Percentiles rank a stretch among this genome's conserved stretches.
Conservation (phyloP, 495 filamentous ascomycete genomes). For the Bathelium albidoporum region DNA sequence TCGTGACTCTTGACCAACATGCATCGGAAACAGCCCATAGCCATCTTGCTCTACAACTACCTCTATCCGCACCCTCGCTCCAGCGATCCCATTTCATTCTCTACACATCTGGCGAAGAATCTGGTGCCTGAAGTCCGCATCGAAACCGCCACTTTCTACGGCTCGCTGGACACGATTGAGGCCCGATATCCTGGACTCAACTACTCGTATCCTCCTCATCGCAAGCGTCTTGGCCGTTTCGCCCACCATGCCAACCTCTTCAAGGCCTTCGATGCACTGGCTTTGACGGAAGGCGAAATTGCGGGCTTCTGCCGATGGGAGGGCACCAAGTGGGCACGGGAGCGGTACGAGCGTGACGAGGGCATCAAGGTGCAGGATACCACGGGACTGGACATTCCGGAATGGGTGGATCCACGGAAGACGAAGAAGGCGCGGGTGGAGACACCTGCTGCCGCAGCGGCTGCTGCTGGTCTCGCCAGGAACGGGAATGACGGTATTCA, state of each 20-base stretch:
- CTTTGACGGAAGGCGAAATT: conserved; percentile 69
- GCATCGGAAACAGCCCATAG: conserved; percentile 48
- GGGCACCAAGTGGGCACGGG: conserved; percentile 81
- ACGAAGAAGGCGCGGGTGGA: conserved; percentile 1
- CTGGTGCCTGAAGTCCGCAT: conserved; percentile 83
- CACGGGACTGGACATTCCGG: conserved; percentile 55
- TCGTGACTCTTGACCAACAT: conserved; percentile 30
- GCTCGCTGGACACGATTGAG: conserved; percentile 71
- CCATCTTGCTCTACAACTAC: conserved; percentile 45
- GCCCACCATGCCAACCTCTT: conserved; percentile 74
- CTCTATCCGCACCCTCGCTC: conserved; percentile 48
- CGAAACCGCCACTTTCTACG: conserved; percentile 78
- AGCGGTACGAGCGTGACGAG: conserved; percentile 73
- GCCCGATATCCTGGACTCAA: conserved; percentile 87
- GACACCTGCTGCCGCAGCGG: not conserved
- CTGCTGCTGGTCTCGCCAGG: no score
- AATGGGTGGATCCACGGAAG: conserved; percentile 42
- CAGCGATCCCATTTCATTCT: conserved; percentile 47
- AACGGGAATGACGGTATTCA: conserved; percentile 22
- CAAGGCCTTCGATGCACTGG: conserved; percentile 66
- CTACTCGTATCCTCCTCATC: conserved; percentile 71
- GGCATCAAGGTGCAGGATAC: conserved; percentile 66
- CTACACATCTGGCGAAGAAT: conserved; percentile 49
- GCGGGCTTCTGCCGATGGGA: conserved; percentile 77
- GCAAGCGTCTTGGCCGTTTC: conserved; percentile 72